Evolutionary conservation across 257 asterid species (phyloP), one percentile per base, ranked within the genome.

Genomic region (Orobanche coerulescens): DNA sequence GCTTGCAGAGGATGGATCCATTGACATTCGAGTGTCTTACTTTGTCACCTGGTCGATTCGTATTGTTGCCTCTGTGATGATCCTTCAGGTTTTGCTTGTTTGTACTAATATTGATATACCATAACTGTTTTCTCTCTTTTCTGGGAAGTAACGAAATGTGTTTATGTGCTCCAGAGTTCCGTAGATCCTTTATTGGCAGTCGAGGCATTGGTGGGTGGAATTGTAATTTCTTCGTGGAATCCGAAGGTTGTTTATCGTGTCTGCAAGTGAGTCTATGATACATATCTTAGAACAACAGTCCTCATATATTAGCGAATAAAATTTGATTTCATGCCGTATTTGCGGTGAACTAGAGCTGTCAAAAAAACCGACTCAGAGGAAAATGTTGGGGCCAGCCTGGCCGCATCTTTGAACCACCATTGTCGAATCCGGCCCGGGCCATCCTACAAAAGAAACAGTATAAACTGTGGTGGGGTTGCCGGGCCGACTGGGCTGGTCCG

Each of bases 31-130:
- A 59, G 95, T 86, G 54, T 73, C 96, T 74, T 71, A 73, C 23
- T 88, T 88, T 64, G 82, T 84, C 52, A 75, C 85, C 30, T 86
- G 96, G 96, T 72, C 98, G 11, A 84, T 86, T 58, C 79, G 88
- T 52, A 52, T 86, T 58, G 65, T 92, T 69, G 86, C 98, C 60
- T 76, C 88, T 40, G 81, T 76, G 12, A 57, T 86, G 87, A 75
- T 92, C 77, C 92, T 91, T 76, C 94, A 91, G 98, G 98, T 91
- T 69, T 69, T 31, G 15, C 8, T 55, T 71, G 25, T 65, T 22
- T 64, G 37, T 36, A 58, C 39, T 69, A 48, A 19, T 11, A 15
- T n/a, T n/a, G n/a, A n/a, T n/a, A n/a, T n/a, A n/a, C n/a, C n/a
- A n/a, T n/a, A 33, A 31, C 8, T 15, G 10, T 48, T 55, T 43